phyloP scores from a whole-genome alignment of 768 basidiomycete genomes.

The Leccinum incarnatum region DNA sequence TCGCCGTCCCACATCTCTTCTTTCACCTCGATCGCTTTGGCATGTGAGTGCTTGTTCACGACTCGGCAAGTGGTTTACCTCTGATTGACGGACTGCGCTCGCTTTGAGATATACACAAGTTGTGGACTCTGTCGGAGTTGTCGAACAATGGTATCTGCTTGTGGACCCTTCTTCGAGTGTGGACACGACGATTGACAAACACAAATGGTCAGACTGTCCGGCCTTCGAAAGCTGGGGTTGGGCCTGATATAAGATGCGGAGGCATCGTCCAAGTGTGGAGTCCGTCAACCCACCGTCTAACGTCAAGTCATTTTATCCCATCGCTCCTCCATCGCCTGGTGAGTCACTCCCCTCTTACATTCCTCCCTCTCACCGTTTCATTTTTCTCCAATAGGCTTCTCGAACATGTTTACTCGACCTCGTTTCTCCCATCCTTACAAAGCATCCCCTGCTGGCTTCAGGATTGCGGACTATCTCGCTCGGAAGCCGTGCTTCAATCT shows the following conservation, averaged over 20 bases:
- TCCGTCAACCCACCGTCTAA: neutral
- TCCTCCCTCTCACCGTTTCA: neutral
- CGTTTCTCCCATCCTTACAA: slow-evolving; percentile 16
- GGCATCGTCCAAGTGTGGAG: neutral
- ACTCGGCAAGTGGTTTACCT: neutral
- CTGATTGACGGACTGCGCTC: neutral
- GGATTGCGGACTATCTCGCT: slow-evolving; percentile 17
- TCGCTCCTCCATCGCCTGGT: neutral
- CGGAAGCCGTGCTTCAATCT: slow-evolving; percentile 21
- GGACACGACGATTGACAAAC: slow-evolving; percentile 6
- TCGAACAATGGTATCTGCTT: slow-evolving; percentile 16
- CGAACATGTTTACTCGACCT: slow-evolving; percentile 21
- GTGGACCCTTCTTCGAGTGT: neutral
- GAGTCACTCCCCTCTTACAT: neutral
- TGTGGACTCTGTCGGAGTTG: slow-evolving; percentile 11
- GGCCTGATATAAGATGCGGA: slow-evolving; percentile 19
- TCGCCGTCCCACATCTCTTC: neutral
- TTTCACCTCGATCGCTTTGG: slow-evolving; percentile 1
- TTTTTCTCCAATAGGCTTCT: neutral
- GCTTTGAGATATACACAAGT: neutral
- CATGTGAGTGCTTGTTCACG: slow-evolving; percentile 4
- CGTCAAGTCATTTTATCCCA: slow-evolving; percentile 1
- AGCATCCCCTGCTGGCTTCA: slow-evolving; percentile 28
- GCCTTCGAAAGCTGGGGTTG: neutral
- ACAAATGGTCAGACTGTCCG: slow-evolving; percentile 8